phyloP scores from a whole-genome alignment of 192 early-diverging fungal genomes.

The Phlyctochytrium bullatum region DNA sequence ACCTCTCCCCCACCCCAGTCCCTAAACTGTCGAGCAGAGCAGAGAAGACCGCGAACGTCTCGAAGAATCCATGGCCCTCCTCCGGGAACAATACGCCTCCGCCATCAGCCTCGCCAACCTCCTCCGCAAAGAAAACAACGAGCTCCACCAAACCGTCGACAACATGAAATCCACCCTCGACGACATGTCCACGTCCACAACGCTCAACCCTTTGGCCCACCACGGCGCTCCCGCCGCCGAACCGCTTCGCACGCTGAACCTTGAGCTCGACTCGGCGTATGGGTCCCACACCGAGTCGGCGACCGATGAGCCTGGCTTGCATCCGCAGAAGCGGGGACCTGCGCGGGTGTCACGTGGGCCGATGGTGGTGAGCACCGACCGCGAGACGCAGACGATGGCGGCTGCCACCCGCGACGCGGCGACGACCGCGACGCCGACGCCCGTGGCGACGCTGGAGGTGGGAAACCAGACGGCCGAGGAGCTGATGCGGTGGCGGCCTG shows the following conservation, averaged over 20 bases:
- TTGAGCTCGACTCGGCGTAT: neutral
- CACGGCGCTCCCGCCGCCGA: neutral
- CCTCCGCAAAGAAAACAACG: neutral
- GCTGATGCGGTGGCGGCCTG: neutral
- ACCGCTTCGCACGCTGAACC: neutral
- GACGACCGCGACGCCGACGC: too few species aligned
- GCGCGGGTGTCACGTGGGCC: too few species aligned
- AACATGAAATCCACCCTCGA: neutral
- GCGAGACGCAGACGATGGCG: too few species aligned
- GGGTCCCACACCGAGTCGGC: neutral
- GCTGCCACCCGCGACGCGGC: too few species aligned
- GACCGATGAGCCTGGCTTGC: neutral
- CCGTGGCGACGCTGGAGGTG: neutral
- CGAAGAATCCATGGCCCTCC: neutral
- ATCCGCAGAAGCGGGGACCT: too few species aligned
- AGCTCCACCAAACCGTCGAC: neutral
- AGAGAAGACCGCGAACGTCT: neutral
- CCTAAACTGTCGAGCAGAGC: neutral
- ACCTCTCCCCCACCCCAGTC: neutral
- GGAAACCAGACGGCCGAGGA: neutral
- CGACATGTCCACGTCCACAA: neutral
- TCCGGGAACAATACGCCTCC: neutral
- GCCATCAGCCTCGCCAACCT: neutral
- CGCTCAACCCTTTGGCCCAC: neutral
- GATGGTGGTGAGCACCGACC: too few species aligned